Evolutionary conservation across 345 rosid species (phyloP).

Genomic region (Salix dunnii): DNA sequence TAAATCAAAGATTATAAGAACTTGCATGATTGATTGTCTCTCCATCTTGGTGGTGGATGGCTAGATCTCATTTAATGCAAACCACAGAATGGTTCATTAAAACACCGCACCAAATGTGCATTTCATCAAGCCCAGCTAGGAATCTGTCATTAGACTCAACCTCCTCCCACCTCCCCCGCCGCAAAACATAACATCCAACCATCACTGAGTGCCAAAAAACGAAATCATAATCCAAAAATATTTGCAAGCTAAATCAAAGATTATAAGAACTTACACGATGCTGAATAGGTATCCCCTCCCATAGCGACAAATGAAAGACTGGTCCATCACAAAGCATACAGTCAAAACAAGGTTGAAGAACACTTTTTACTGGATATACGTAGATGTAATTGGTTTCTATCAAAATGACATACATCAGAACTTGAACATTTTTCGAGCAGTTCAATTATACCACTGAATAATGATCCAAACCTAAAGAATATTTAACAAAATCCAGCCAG

Average conservation of each 20-base stretch:
- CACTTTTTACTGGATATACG: background rate
- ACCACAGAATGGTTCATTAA: background rate
- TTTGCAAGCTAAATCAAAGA: background rate
- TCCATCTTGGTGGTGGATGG: background rate
- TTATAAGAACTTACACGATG: constrained; percentile 37
- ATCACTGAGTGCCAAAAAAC: background rate
- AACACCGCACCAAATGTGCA: background rate
- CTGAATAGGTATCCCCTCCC: constrained; percentile 50
- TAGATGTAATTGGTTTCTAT: background rate
- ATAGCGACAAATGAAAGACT: constrained; percentile 35
- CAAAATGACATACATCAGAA: background rate
- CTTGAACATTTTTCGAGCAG: no score
- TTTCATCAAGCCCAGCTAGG: background rate
- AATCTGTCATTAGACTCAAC: background rate
- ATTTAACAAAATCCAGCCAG: background rate
- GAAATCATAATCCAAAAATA: background rate
- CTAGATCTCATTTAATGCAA: background rate
- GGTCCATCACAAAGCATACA: constrained; percentile 17
- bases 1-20: constrained; percentile 8
- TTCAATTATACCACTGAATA: no score
- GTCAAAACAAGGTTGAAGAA: constrained; percentile 3
- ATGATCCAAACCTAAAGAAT: no score
- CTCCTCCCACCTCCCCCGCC: background rate
- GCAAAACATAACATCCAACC: background rate
- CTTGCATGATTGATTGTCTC: constrained; percentile 24